A percentile compares a stretch with the other conserved stretches of the same genome.
These are phyloP conservation scores for Maudiozyma bulderi DNA, from an alignment of 805 yeast species.

Conservation along the genomic window DNA sequence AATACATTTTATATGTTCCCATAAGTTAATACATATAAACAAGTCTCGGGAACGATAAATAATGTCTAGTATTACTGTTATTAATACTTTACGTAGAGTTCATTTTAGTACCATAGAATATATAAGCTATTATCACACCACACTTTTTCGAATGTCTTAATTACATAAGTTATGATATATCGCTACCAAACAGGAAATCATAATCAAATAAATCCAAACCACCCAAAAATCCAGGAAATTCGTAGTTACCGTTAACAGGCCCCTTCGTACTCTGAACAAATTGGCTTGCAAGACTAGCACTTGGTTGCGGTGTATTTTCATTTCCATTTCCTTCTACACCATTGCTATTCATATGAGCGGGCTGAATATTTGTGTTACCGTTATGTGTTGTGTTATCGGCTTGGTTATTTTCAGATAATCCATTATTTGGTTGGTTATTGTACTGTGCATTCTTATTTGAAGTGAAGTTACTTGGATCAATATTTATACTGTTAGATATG, in stretches of 20 bases:
- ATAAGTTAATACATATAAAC: no score
- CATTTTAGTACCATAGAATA: not conserved
- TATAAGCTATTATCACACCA: not conserved
- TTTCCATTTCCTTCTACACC: not conserved
- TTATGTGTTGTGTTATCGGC: no score
- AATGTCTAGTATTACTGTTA: no score
- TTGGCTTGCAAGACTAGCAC: slow-evolving; percentile 2
- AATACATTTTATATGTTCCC: not conserved
- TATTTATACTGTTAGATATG: slow-evolving; percentile 8
- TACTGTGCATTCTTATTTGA: not conserved
- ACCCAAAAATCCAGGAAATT: slow-evolving; percentile 19
- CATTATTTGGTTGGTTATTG: not conserved
- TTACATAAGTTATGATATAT: slow-evolving; percentile 6
- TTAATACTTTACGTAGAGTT: no score
- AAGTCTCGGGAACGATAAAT: not conserved
- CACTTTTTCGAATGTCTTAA: not conserved
- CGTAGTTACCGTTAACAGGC: not conserved
- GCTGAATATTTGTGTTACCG: no score
- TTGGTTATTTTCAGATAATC: no score
- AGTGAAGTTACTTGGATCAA: slow-evolving; percentile 1
- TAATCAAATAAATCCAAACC: slow-evolving; percentile 25
- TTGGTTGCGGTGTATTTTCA: not conserved
- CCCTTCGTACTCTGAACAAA: slow-evolving; percentile 1
- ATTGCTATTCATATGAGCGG: not conserved
- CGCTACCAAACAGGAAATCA: slow-evolving; percentile 22